Evolutionary conservation across 78 protist genomes (phyloP).

Genomic region (Tieghemostelium lacteum): DNA sequence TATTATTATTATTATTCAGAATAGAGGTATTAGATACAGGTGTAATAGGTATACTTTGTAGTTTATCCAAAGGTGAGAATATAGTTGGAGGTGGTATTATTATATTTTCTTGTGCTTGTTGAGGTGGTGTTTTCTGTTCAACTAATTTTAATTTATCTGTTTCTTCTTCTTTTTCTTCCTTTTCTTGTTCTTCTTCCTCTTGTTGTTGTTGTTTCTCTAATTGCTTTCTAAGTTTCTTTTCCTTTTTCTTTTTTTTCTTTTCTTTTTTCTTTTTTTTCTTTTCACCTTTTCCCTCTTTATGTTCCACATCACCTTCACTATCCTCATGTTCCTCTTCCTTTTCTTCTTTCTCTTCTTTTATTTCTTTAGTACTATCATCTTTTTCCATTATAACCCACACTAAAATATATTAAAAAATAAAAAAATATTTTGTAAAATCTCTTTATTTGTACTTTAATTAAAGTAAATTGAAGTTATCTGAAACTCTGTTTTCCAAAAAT

Average conservation of each 20-base stretch:
- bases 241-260: slow-evolving; percentile 10
- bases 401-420: too few relatives aligned
- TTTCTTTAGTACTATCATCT: background rate
- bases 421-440: too few relatives aligned
- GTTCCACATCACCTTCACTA: background rate
- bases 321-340: background rate
- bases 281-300: background rate
- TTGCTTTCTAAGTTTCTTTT: slow-evolving; percentile 13
- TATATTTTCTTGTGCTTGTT: background rate
- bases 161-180: slow-evolving; percentile 11
- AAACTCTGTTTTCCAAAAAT: too few relatives aligned
- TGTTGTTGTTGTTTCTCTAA: slow-evolving; percentile 6
- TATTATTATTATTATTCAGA: background rate
- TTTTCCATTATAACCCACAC: background rate
- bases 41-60: background rate
- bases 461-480: too few relatives aligned
- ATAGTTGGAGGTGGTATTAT: slow-evolving; percentile 3
- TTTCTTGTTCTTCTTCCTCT: too few relatives aligned
- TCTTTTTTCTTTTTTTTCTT: slow-evolving; percentile 4
- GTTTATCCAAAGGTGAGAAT: background rate
- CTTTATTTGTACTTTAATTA: too few relatives aligned
- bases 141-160: slow-evolving; percentile 12
- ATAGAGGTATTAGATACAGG: background rate
- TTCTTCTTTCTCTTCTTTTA: background rate
- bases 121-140: background rate